phyloP scores from a whole-genome alignment of 768 basidiomycete species.

The Pleurotus djamor region DNA sequence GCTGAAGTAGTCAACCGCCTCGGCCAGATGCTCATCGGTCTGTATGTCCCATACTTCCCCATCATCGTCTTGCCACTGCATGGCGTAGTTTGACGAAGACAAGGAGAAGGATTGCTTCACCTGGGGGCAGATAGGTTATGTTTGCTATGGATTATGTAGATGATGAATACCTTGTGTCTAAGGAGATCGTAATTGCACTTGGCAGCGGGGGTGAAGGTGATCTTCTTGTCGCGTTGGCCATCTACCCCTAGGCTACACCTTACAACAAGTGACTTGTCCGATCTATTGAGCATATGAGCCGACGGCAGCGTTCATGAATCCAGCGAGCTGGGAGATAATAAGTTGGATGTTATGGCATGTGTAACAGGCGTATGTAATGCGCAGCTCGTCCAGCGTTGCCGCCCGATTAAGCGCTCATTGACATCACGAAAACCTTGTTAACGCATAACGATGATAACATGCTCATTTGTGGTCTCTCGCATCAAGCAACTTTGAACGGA shows the following conservation, averaged over 20 bases:
- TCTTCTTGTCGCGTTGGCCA: constrained; percentile 59
- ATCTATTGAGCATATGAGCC: constrained; percentile 27
- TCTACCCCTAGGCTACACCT: constrained; percentile 72
- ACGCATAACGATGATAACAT: no score
- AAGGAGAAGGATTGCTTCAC: constrained; percentile 85
- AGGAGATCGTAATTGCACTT: constrained; percentile 79
- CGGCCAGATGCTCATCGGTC: constrained; percentile 73
- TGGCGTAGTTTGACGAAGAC: constrained; percentile 62
- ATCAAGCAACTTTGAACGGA: no score
- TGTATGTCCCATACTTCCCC: constrained; percentile 71
- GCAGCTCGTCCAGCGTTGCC: no score
- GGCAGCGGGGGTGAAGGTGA: constrained; percentile 76
- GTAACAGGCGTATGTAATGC: no score
- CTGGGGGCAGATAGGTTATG: constrained; percentile 35
- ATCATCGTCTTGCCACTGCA: constrained; percentile 89
- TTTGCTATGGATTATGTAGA: background rate
- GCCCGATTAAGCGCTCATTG: no score
- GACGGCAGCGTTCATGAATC: background rate
- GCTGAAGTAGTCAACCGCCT: constrained; percentile 82
- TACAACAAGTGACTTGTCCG: constrained; percentile 78
- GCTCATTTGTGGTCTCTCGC: no score
- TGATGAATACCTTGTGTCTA: constrained; percentile 57
- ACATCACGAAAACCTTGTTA: no score
- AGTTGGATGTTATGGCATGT: no score
- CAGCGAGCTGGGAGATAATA: no score